A percentile compares a stretch with the other conserved stretches of the same genome.
Conservation (phyloP, 2,329 filamentous ascomycete genomes). For the Orbilia oligospora region DNA sequence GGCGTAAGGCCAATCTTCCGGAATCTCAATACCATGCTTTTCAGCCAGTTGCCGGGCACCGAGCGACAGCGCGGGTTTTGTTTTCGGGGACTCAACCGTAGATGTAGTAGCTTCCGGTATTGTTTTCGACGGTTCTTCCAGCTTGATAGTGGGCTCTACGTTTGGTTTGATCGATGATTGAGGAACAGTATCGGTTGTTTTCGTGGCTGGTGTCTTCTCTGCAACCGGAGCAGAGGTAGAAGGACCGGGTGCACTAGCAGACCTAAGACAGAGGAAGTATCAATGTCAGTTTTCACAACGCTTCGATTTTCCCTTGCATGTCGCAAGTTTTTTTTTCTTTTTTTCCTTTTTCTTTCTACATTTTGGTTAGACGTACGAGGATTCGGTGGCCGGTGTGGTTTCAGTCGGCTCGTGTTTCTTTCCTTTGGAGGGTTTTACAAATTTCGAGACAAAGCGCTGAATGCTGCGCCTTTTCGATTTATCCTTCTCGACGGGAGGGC, state of each 20-base stretch:
- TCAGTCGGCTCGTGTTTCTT: constrained; percentile 25
- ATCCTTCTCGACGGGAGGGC: constrained; percentile 29
- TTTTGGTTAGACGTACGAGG: constrained; percentile 23
- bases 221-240: not conserved
- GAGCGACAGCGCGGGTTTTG: constrained; percentile 63
- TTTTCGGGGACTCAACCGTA: constrained; percentile 52
- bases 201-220: constrained; percentile 7
- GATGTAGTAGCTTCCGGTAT: constrained; percentile 48
- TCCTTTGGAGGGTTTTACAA: constrained; percentile 35
- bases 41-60: constrained; percentile 66
- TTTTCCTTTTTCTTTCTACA: not conserved
- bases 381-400: constrained; percentile 2
- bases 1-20: constrained; percentile 64
- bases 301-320: no score
- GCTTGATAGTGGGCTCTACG: constrained; percentile 19
- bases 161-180: not conserved
- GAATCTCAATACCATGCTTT: constrained; percentile 66
- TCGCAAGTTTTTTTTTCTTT: not conserved
- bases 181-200: not conserved
- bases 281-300: not conserved
- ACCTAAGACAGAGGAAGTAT: not conserved
- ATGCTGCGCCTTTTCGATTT: constrained; percentile 51
- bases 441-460: constrained; percentile 44
- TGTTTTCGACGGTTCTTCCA: constrained; percentile 41
- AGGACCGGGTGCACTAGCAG: constrained; percentile 23